phyloP scores from a whole-genome alignment of 208 protist genomes.

The Leishmania tropica region DNA sequence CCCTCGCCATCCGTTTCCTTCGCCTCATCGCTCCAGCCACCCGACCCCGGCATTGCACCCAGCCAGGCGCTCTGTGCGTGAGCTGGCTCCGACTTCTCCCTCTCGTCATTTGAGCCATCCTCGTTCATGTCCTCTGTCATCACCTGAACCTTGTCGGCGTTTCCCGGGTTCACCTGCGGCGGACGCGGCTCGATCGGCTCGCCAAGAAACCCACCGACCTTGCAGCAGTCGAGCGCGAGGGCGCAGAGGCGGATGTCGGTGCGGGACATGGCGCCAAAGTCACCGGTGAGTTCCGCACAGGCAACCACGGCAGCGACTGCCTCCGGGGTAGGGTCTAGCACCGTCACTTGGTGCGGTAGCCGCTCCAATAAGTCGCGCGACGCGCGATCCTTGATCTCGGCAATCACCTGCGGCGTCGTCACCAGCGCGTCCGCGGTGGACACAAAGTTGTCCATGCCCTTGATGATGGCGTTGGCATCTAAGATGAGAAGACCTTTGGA shows the following conservation, averaged over 20 bases:
- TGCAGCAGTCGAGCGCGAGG: slow-evolving; percentile 84
- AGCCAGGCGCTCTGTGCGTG: background rate
- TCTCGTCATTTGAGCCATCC: slow-evolving; percentile 30
- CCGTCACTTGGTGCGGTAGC: slow-evolving; percentile 63
- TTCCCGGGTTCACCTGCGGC: slow-evolving; percentile 57
- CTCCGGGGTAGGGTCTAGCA: slow-evolving; percentile 73
- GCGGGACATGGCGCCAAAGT: slow-evolving; percentile 87
- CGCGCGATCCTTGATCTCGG: slow-evolving; percentile 76
- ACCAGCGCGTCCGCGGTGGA: slow-evolving; percentile 76
- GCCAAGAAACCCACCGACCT: slow-evolving; percentile 35
- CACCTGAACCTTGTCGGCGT: slow-evolving; percentile 38
- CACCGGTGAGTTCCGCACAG: slow-evolving; percentile 88
- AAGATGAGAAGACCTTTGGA: slow-evolving; percentile 78
- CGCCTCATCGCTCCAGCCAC: slow-evolving; percentile 42
- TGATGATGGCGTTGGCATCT: slow-evolving; percentile 90
- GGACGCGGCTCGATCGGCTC: slow-evolving; percentile 61
- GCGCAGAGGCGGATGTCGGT: slow-evolving; percentile 92
- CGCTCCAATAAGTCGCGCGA: slow-evolving; percentile 72
- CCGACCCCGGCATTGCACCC: slow-evolving; percentile 28
- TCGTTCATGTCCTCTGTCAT: slow-evolving; percentile 41
- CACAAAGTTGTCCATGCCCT: slow-evolving; percentile 75
- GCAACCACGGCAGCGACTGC: slow-evolving; percentile 59
- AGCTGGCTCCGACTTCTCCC: slow-evolving; percentile 22
- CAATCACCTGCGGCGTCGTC: slow-evolving; percentile 86
- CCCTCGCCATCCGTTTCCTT: slow-evolving; percentile 6